Base-by-base conservation (phyloP, 2,329 filamentous ascomycete genomes). In the Raffaelea deltoideospora region DNA sequence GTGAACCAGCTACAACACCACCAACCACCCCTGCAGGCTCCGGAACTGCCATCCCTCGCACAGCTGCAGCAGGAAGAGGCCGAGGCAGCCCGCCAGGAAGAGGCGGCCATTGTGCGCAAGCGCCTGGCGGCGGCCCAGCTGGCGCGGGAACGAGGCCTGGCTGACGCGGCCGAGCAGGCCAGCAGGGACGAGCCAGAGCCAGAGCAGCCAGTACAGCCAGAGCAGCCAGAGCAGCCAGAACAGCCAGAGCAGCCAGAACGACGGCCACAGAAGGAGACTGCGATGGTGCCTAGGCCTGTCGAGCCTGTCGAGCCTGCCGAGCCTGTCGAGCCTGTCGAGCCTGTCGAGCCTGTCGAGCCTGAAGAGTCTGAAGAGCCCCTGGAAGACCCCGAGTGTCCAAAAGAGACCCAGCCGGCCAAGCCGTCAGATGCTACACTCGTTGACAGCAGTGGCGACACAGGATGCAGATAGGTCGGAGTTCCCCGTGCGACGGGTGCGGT, bases 11-110 rank as follows among this genome's bases (percentile, higher is more conserved):
- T n/a, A n/a, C n/a, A n/a, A n/a, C n/a, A n/a, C n/a, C n/a, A n/a
- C n/a, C n/a, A n/a, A n/a, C n/a, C n/a, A n/a, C n/a, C n/a, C n/a
- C n/a, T n/a, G n/a, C n/a, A n/a, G n/a, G n/a, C n/a, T n/a, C n/a
- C 19, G 23, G 49, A 55, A 3, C 51, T 58, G 3, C 58, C 59
- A 6, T 69, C 68, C 13, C 47, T 74, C 10, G 60, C 69, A 21
- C 64, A 74, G 40, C 47, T 76, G 29, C 59, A 61, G 32, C 50
- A 55, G 20, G 72, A 76, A 45, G 73, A 76, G 41, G 60, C 67
- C 35, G 54, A 55, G 21, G 53, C 68, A 7, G 60, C 60, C 30
- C 54, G 55, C 33, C 62, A 72, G 44, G 70, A 78, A 42, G 63
- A 72, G 15, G 58, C 61, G 20, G 63, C 69, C 30, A 48, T 76